Conservation (phyloP, 2,329 filamentous ascomycete species). For the Alternaria viburni region DNA sequence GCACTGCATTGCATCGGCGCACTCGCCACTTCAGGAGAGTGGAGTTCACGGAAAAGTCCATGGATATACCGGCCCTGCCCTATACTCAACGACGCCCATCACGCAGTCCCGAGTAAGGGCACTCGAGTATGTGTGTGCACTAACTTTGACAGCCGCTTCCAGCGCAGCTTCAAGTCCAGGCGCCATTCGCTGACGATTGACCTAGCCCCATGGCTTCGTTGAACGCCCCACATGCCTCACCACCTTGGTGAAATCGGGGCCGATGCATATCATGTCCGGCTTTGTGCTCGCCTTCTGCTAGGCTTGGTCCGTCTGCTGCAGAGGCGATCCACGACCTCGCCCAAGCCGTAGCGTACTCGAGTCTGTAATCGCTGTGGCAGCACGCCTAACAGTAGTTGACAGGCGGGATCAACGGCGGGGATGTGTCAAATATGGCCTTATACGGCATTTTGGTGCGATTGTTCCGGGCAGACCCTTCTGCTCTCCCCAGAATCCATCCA, state of each 20-base stretch:
- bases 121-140: constrained; percentile 24
- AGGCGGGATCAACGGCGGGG: constrained; percentile 42
- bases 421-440: constrained; percentile 29
- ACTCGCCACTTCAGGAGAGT: constrained; percentile 37
- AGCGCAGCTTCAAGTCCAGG: constrained; percentile 5
- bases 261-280: constrained; percentile 25
- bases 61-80: constrained; percentile 34
- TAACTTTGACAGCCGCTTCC: constrained; percentile 28
- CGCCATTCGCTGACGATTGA: constrained; percentile 10
- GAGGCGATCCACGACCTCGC: constrained; percentile 36
- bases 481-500: constrained; percentile 23
- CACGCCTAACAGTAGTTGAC: constrained; percentile 27
- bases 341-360: constrained; percentile 18
- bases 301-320: constrained; percentile 31
- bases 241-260: constrained; percentile 18
- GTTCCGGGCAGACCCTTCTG: constrained; percentile 13
- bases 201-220: constrained; percentile 14
- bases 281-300: constrained; percentile 20
- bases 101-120: constrained; percentile 33
- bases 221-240: constrained; percentile 31
- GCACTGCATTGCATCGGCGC: constrained; percentile 41
- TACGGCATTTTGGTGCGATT: constrained; percentile 29
- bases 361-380: constrained; percentile 18
- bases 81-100: constrained; percentile 36
- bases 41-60: constrained; percentile 14